Evolutionary conservation across 2,329 filamentous ascomycete species (phyloP).

Genomic region (Sclerotinia nivalis): DNA sequence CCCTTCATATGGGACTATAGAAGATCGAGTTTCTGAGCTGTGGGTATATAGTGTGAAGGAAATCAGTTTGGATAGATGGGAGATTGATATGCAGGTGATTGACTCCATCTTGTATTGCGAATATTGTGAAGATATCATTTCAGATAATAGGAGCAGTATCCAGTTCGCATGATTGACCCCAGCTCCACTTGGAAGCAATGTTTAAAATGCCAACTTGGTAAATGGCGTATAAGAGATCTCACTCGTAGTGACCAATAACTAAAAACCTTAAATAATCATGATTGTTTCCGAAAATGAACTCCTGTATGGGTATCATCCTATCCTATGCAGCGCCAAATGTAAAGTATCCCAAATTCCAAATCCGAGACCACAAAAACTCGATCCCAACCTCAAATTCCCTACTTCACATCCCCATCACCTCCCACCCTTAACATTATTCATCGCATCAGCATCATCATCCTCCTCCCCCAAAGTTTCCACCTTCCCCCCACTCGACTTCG

Average conservation of each 20-base stretch:
- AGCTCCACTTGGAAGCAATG: not conserved
- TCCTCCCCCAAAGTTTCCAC: slow-evolving; percentile 56
- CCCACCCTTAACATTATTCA: slow-evolving; percentile 31
- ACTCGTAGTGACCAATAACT: not conserved
- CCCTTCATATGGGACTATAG: not conserved
- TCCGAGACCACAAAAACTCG: not conserved
- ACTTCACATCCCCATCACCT: slow-evolving; percentile 29
- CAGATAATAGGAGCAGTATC: not conserved
- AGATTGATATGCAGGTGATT: not conserved
- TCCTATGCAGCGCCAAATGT: not conserved
- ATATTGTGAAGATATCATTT: not conserved
- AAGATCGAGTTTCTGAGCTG: not conserved
- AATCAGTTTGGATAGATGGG: not conserved
- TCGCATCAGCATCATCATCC: slow-evolving; percentile 52
- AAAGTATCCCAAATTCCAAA: not conserved
- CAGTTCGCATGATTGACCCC: not conserved
- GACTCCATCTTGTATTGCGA: not conserved
- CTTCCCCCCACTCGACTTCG: slow-evolving; percentile 50
- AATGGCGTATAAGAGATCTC: not conserved
- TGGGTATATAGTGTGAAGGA: not conserved
- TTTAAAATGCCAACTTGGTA: too few relatives aligned
- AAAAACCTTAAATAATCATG: not conserved
- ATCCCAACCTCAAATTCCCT: not conserved
- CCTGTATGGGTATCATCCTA: slow-evolving; percentile 16
- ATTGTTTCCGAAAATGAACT: slow-evolving; percentile 8